Evolutionary conservation across 2,329 filamentous ascomycete species (phyloP).

Genomic region (Colletotrichum aenigma): DNA sequence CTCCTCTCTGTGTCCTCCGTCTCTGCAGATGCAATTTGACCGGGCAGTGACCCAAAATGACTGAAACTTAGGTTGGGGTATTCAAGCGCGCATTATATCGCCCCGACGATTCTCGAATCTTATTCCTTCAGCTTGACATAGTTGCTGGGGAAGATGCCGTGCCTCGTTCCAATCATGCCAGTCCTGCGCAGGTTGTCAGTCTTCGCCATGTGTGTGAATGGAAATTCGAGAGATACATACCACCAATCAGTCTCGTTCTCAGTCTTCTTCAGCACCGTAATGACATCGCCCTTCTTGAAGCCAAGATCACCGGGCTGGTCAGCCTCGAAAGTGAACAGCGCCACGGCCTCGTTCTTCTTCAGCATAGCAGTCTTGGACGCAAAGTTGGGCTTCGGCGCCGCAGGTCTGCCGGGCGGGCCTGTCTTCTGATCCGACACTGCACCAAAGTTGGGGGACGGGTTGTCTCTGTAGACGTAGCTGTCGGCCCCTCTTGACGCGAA

Average conservation of each 20-base stretch:
- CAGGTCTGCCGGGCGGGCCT: conserved; percentile 73
- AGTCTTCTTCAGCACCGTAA: conserved; percentile 93
- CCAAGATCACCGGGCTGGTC: conserved; percentile 91
- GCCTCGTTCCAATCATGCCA: conserved; percentile 80
- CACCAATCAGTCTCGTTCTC: conserved; percentile 97
- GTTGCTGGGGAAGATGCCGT: conserved; percentile 92
- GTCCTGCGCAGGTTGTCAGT: conserved; percentile 61
- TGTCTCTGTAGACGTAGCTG: conserved; percentile 61
- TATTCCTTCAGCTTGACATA: conserved; percentile 69
- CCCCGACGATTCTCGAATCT: neutral
- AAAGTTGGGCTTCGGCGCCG: conserved; percentile 90
- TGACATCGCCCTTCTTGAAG: conserved; percentile 89
- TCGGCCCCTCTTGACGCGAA: conserved; percentile 49
- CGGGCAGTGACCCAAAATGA: neutral
- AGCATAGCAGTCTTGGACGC: conserved; percentile 58
- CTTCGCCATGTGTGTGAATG: neutral
- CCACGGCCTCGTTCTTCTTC: conserved; percentile 82
- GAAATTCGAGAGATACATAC: conserved; percentile 48
- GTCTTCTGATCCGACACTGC: conserved; percentile 41
- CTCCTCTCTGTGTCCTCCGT: neutral
- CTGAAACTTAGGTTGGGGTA: neutral
- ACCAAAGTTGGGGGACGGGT: conserved; percentile 18
- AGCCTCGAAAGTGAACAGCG: conserved; percentile 91
- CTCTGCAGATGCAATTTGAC: neutral
- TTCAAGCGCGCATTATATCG: neutral